Conservation (phyloP, 1,284 basidiomycete species). For the Leccinum variabile region DNA sequence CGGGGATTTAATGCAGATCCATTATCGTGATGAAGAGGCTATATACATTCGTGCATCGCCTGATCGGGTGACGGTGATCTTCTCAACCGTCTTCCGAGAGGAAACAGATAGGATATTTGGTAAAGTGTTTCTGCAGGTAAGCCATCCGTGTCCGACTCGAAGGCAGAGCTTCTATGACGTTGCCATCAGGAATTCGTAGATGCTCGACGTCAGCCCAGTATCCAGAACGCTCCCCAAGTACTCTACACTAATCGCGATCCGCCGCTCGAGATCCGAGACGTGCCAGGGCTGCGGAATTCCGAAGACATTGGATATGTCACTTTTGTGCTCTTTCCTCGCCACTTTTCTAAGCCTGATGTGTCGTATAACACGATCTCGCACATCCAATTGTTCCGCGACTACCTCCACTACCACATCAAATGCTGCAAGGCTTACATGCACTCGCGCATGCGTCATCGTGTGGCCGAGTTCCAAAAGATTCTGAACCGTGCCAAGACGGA, state of each 20-base stretch:
- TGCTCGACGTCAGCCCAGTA: constrained; percentile 87
- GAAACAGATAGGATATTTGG: constrained; percentile 98
- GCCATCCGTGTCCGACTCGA: constrained; percentile 20
- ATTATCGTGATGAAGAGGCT: constrained; percentile 96
- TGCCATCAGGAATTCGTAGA: constrained; percentile 91
- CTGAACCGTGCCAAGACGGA: constrained; percentile 98
- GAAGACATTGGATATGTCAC: constrained; percentile 99
- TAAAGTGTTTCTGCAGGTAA: constrained; percentile 94
- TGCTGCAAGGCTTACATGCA: constrained; percentile 99
- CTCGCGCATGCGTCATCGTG: constrained; percentile 93
- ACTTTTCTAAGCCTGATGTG: constrained; percentile 79
- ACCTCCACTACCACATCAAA: constrained; percentile 99
- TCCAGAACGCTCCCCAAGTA: constrained; percentile 98
- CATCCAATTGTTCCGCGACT: constrained; percentile 97
- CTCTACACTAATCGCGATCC: constrained; percentile 96
- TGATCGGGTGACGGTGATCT: constrained; percentile 97
- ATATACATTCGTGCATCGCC: constrained; percentile 93
- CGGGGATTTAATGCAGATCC: constrained; percentile 88
- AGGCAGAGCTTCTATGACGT: constrained; percentile 4
- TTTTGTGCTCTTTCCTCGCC: constrained; percentile 96
- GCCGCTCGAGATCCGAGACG: constrained; percentile 90
- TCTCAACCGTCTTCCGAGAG: constrained; percentile 95
- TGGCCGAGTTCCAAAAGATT: constrained; percentile 96
- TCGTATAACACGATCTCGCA: constrained; percentile 90
- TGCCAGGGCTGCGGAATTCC: constrained; percentile 77